Conservation (phyloP, 768 basidiomycete genomes). For the Tricholoma terreum region DNA sequence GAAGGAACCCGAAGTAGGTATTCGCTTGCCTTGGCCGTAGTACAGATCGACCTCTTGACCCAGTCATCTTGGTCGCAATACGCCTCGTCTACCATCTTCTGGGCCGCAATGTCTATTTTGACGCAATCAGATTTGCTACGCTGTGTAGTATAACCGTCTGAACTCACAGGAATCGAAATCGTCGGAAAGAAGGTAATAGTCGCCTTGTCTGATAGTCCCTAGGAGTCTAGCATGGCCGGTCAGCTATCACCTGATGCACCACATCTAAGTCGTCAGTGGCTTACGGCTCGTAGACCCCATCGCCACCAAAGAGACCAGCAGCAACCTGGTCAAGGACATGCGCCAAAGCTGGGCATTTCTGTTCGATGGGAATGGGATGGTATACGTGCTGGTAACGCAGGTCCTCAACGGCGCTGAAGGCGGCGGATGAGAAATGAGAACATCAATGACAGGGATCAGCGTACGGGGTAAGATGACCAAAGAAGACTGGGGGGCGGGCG, state of each 20-base stretch:
- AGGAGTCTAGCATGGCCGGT: conserved; percentile 45
- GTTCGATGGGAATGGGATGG: conserved; percentile 73
- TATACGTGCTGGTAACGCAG: conserved; percentile 85
- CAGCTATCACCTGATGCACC: conserved; percentile 16
- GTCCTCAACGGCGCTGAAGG: conserved; percentile 67
- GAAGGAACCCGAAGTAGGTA: not conserved
- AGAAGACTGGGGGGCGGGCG: conserved; percentile 60
- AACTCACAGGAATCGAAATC: conserved; percentile 89
- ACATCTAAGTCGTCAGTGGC: conserved; percentile 34
- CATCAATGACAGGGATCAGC: conserved; percentile 10
- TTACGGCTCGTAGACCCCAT: conserved; percentile 80
- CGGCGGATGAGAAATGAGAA: not conserved
- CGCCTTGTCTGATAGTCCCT: conserved; percentile 72
- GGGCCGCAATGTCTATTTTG: conserved; percentile 68
- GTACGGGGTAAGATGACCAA: conserved; percentile 78
- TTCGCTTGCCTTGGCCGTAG: conserved; percentile 62
- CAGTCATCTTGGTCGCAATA: conserved; percentile 83
- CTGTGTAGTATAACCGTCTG: not conserved
- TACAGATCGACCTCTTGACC: conserved; percentile 88
- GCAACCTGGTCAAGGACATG: conserved; percentile 76
- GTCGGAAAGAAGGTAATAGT: conserved; percentile 82
- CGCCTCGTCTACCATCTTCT: conserved; percentile 84
- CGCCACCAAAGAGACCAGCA: conserved; percentile 77
- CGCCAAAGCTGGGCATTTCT: conserved; percentile 82
- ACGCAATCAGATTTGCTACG: not conserved